A percentile compares a stretch with the other conserved stretches of the same genome.
Conservation (phyloP, 371 early-diverging fungal genomes). For the Rhizopus microsporus region DNA sequence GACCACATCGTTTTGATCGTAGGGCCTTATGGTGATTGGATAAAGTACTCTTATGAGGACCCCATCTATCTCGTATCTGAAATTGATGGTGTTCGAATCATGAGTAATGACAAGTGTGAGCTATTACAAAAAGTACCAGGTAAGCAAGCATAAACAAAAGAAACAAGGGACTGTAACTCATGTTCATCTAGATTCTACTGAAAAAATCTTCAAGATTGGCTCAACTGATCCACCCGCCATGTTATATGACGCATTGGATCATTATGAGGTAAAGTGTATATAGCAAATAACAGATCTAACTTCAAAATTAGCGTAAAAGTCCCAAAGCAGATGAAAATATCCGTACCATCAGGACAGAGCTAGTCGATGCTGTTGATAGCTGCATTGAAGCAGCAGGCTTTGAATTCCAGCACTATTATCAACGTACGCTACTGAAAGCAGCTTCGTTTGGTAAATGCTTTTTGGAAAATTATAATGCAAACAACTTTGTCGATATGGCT, state of each 20-base stretch:
- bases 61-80: slow-evolving; percentile 83
- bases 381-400: slow-evolving; percentile 95
- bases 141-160: slow-evolving; percentile 24
- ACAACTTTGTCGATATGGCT: slow-evolving; percentile 88
- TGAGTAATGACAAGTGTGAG: slow-evolving; percentile 82
- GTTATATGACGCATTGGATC: slow-evolving; percentile 91
- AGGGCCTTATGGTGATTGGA: slow-evolving; percentile 92
- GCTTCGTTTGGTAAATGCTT: slow-evolving; percentile 96
- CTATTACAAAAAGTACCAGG: slow-evolving; percentile 87
- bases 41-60: slow-evolving; percentile 81
- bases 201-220: slow-evolving; percentile 90
- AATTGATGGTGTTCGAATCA: slow-evolving; percentile 91
- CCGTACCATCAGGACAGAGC: slow-evolving; percentile 77
- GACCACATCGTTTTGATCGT: slow-evolving; percentile 82
- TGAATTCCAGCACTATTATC: slow-evolving; percentile 76
- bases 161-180: not conserved
- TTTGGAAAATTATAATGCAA: slow-evolving; percentile 80
- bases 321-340: slow-evolving; percentile 96
- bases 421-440: slow-evolving; percentile 82
- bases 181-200: slow-evolving; percentile 61
- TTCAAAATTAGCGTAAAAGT: slow-evolving; percentile 60
- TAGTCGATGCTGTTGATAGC: slow-evolving; percentile 86
- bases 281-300: not conserved
- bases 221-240: slow-evolving; percentile 94
- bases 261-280: slow-evolving; percentile 67